Percentiles rank a stretch among this genome's conserved stretches.
Conservation (phyloP, 495 filamentous ascomycete species). For the Parachaetomium inaequale region DNA sequence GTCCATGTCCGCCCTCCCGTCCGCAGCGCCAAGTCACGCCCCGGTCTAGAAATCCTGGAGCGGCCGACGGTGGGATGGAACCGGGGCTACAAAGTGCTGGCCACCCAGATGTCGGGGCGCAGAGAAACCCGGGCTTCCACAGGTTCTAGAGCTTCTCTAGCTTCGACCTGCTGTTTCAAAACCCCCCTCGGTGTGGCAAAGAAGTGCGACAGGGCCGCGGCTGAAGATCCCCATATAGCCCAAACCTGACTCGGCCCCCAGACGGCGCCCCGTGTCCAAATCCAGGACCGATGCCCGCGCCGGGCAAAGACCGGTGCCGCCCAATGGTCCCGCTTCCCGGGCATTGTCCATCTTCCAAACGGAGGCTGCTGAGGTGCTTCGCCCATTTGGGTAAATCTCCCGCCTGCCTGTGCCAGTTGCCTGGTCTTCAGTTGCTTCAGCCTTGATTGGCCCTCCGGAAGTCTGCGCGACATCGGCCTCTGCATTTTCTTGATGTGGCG, state of each 20-base stretch:
- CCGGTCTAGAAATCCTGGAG: too few species aligned
- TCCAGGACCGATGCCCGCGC: not conserved
- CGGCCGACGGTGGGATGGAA: too few species aligned
- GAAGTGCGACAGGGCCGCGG: not conserved
- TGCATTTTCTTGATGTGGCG: conserved; percentile 16
- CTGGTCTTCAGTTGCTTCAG: too few species aligned
- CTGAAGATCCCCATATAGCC: not conserved
- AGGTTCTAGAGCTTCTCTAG: not conserved
- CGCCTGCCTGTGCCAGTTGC: too few species aligned
- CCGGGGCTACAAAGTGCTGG: too few species aligned
- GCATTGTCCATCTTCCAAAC: too few species aligned
- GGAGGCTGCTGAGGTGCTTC: too few species aligned
- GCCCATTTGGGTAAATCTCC: too few species aligned
- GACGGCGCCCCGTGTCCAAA: not conserved
- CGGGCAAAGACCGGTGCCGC: not conserved
- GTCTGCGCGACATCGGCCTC: conserved; percentile 4
- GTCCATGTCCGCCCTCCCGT: too few species aligned
- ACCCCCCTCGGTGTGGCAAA: not conserved
- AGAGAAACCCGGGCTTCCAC: not conserved
- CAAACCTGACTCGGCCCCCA: not conserved
- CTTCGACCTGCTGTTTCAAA: not conserved
- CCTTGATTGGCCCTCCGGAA: not conserved
- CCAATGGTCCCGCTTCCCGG: not conserved
- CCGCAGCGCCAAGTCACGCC: too few species aligned
- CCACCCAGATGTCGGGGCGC: too few species aligned